Base-by-base conservation (phyloP, 352 stramenopile species). In the Phytophthora ramorum region DNA sequence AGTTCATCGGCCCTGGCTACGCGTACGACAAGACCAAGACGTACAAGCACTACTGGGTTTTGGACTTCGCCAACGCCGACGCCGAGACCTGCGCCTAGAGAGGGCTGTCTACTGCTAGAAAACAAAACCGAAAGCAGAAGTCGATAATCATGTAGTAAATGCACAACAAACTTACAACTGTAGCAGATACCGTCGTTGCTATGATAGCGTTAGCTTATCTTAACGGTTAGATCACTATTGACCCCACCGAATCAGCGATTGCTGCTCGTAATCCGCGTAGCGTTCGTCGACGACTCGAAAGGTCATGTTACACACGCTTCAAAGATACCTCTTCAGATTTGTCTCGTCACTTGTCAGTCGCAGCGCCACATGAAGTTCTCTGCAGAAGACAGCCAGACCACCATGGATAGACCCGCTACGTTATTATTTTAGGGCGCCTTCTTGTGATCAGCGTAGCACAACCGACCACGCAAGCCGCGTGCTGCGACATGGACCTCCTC, bases 1-100 rank as follows among this genome's bases (percentile, higher is more conserved):
- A 46, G 47, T 76, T 61, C 35, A 57, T 76, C 51, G 64, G 69
- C 4, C 50, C 44, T 4, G 69, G 64, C 35, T 76, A 73, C 58
- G 34, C 26, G 16, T 73, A 73, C 64, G 67, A 73, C 48, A 35
- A 10, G 12, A 58, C 45, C 37, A 66, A 64, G 16, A 37, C 32
- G 58, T 71, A 73, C 59, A 59, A 60, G 41, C 53, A 76, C 58
- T 76, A 73, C 64, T 76, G 69, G 64, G 55, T 71, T 20, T 26
- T 73, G n/a, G 63, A 76, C 40, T 60, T 76, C 37, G 69, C 58
- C 44, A 64, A 69, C n/a, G 64, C 35, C 0, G 22, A 40, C 2
- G 63, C 55, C 17, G 63, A 71, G 17, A 10, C 41, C 8, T 76
- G 63, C 32, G 22, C 19, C 17, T 54, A 61, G 7, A 76, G 7